A percentile compares a stretch with the other conserved stretches of the same genome.
Evolutionary conservation across 495 filamentous ascomycete genomes (phyloP).

Genomic region (Wilcoxina mikolae): DNA sequence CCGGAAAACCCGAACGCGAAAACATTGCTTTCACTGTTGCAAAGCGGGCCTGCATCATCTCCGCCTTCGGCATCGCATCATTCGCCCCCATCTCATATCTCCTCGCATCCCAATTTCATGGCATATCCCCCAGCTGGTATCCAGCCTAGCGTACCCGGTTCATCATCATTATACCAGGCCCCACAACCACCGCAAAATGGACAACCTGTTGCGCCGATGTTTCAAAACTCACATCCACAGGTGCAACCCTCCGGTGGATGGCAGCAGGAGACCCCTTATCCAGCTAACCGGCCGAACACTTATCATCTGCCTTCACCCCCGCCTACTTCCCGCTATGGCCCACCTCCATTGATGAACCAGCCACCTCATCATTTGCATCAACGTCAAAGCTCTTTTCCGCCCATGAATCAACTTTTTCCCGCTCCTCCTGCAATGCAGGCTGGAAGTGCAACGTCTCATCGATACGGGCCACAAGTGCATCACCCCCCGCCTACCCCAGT

Average conservation of each 20-base stretch:
- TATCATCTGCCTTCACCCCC: conserved; percentile 13
- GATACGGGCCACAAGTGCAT: neutral
- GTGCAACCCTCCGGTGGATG: neutral
- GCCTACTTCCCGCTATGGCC: conserved; percentile 13
- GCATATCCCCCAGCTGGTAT: neutral
- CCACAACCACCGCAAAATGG: neutral
- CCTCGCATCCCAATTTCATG: neutral
- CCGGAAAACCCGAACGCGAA: conserved; percentile 17
- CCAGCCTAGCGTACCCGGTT: neutral
- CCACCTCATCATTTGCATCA: conserved; percentile 37
- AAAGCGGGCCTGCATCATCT: conserved; percentile 2
- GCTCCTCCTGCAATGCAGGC: neutral
- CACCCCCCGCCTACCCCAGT: conserved; percentile 6
- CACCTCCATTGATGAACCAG: neutral
- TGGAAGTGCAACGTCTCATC: neutral
- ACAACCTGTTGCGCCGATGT: neutral
- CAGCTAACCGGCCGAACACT: neutral
- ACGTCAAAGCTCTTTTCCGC: conserved; percentile 13
- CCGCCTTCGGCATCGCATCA: conserved; percentile 3
- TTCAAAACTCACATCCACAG: neutral
- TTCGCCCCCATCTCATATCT: conserved; percentile 1
- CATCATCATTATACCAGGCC: neutral
- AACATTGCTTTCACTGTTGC: conserved; percentile 22
- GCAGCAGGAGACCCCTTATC: neutral
- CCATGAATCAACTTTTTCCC: neutral